Base-by-base conservation (phyloP, 176 grass and related monocot species). In the Tuctoria greenei region DNA sequence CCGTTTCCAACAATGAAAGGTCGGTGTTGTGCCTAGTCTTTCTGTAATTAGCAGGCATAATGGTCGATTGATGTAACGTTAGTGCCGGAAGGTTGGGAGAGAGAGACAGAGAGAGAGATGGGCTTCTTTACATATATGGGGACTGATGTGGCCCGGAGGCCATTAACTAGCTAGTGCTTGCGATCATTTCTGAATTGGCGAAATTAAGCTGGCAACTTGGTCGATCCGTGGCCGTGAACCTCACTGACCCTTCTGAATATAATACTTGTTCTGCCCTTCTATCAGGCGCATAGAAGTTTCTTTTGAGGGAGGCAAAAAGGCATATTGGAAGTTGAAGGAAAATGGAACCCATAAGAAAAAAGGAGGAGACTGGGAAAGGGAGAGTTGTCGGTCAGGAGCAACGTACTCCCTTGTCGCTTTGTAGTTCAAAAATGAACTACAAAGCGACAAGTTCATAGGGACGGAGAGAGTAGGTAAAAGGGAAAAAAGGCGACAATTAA, bases 201-300 rank as follows among this genome's bases (percentile, higher is more conserved):
- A 28, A 61, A 82, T 18, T 5, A 54, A 25, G 50, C 17, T n/a
- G 50, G 28, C 36, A 65, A 79, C 75, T 31, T 88, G 86, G 80
- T 61, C 34, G 58, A 88, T 79, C 69, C 62, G 43, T 55, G 86
- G 74, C 74, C 80, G 44, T 40, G 66, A 74, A 60, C 74, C 61
- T 52, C 52, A 14, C 17, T 9, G 54, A n/a, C 44, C 44, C 43
- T 38, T 28, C 10, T 24, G 4, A 46, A 18, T 31, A 45, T 28
- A 34, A 54, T 54, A 54, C 51, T 54, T 21, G 20, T 27, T 45
- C 24, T 54, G 20, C 50, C 41, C 57, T 42, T 34, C 26, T 75
- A 21, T 38, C 41, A 24, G 28, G 67, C 73, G 38, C n/a, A 60
- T 28, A 55, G 43, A 51, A 52, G 60, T 35, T 49, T 64, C 74